These are phyloP conservation scores for Camelina laxa DNA, from an alignment of 345 rosid species.

Conservation along the genomic window DNA sequence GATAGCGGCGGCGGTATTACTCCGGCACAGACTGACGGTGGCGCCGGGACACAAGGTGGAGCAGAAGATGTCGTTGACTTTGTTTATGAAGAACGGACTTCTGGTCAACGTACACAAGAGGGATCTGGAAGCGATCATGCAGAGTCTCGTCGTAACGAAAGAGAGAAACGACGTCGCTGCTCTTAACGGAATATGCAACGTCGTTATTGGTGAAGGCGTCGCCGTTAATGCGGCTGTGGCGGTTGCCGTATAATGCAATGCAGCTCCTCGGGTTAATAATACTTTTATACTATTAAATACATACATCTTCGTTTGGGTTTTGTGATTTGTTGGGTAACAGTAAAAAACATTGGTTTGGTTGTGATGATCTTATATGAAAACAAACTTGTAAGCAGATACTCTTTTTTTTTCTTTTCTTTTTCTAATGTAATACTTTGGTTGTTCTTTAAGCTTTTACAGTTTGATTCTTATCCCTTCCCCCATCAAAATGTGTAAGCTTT, in stretches of 20 bases:
- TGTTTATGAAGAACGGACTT: constrained; percentile 92
- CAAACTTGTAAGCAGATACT: constrained; percentile 31
- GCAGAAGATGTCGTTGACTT: constrained; percentile 96
- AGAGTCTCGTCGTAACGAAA: constrained; percentile 30
- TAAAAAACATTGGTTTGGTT: constrained; percentile 32
- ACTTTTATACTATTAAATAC: constrained; percentile 21
- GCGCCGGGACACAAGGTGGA: constrained; percentile 82
- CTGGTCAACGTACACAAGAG: constrained; percentile 65
- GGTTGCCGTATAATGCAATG: constrained; percentile 32
- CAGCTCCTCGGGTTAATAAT: constrained; percentile 8
- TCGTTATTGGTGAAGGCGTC: constrained; percentile 17
- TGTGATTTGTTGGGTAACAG: constrained; percentile 28
- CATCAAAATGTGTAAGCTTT: constrained; percentile 35
- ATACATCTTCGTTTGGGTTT: constrained; percentile 40
- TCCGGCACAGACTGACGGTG: constrained; percentile 69
- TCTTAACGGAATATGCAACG: constrained; percentile 43
- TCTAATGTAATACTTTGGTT: no score
- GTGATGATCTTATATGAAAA: constrained; percentile 6
- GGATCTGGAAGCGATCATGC: constrained; percentile 53
- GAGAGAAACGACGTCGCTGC: constrained; percentile 30
- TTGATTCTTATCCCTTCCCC: neutral
- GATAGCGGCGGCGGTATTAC: constrained; percentile 74
- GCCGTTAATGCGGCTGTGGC: constrained; percentile 37
- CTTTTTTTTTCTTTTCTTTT: neutral
- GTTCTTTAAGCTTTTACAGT: constrained; percentile 35